A percentile compares a stretch with the other conserved stretches of the same genome.
Evolutionary conservation across 208 protist genomes (phyloP).

Genomic region (Wallacemonas collosoma): DNA sequence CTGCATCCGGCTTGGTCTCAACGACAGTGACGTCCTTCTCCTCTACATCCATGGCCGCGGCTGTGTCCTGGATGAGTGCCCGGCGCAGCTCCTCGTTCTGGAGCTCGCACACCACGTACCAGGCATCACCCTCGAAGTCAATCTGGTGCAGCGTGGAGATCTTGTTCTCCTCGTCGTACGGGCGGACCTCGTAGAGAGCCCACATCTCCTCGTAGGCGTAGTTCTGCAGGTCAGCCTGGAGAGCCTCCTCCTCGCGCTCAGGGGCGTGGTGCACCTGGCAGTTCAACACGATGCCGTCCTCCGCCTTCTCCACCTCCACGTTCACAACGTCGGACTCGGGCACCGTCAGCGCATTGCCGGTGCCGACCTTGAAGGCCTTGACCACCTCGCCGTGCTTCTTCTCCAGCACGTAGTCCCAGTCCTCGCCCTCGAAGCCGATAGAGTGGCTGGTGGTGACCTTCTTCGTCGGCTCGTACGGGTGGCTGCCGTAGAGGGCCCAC

Average conservation of each 20-base stretch:
- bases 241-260: constrained; percentile 31
- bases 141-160: constrained; percentile 26
- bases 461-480: constrained; percentile 33
- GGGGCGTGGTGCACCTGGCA: constrained; percentile 37
- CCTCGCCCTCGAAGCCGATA: constrained; percentile 57
- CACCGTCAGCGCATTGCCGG: constrained; percentile 38
- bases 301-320: constrained; percentile 22
- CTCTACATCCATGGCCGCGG: constrained; percentile 24
- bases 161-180: constrained; percentile 23
- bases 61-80: constrained; percentile 27
- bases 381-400: constrained; percentile 37
- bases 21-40: constrained; percentile 24
- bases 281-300: constrained; percentile 37
- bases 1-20: constrained; percentile 8
- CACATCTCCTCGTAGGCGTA: constrained; percentile 61
- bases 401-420: constrained; percentile 56
- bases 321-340: constrained; percentile 33
- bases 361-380: constrained; percentile 48
- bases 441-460: constrained; percentile 33
- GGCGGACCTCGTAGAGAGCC: constrained; percentile 37
- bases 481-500: constrained; percentile 59
- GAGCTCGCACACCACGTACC: constrained; percentile 31
- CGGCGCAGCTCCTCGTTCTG: constrained; percentile 26
- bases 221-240: constrained; percentile 48
- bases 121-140: constrained; percentile 29